Base-by-base conservation (phyloP, 108 stramenopile species). In the Fragilaria crotonensis region DNA sequence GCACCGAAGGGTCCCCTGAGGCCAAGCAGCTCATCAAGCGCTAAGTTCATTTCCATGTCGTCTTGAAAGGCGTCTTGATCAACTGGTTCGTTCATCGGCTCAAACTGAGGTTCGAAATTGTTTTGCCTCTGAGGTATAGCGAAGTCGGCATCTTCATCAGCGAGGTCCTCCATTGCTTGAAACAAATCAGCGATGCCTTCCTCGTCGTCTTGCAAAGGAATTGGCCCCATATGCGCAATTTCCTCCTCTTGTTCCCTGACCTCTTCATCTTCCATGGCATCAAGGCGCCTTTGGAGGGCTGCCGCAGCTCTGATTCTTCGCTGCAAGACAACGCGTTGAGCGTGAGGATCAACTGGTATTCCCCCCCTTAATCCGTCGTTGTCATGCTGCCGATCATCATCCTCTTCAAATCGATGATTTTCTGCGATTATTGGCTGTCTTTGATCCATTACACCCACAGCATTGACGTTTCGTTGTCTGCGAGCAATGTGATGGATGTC, bases 21-120 rank as follows among this genome's bases (percentile, higher is more conserved):
- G 0, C 96, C 96, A n/a, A 97, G 62, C 33, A 97, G 66, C 57
- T 97, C 93, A 57, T 97, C 93, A 29, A 97, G 48, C 4, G 93
- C 90, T 32, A 95, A 64, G 54, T 95, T 89, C 9, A 95, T 75
- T 66, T 95, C 96, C 73, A 88, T 14, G 14, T 41, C 62, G 53
- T 94, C 83, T 74, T 80, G 27, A 14, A 45, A 62, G 51, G 27
- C 81, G 52, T 85, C 87, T 58, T 67, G 71, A 36, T 68, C 72
- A 54, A 83, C 64, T 33, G 57, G 68, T 54, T 80, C 80, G 57
- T 85, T 78, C 11, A 82, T 45, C 9, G 79, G 83, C 52, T 84
- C 83, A 54, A 87, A 83, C 46, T 80, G 68, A 31, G 54, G 54
- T 36, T 56, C 54, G 23, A 56, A 56, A 5, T 52, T 26, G 2